Percentiles rank a stretch among this genome's conserved stretches.
Conservation (phyloP, 768 basidiomycete genomes). For the Amanita subjunquillea region DNA sequence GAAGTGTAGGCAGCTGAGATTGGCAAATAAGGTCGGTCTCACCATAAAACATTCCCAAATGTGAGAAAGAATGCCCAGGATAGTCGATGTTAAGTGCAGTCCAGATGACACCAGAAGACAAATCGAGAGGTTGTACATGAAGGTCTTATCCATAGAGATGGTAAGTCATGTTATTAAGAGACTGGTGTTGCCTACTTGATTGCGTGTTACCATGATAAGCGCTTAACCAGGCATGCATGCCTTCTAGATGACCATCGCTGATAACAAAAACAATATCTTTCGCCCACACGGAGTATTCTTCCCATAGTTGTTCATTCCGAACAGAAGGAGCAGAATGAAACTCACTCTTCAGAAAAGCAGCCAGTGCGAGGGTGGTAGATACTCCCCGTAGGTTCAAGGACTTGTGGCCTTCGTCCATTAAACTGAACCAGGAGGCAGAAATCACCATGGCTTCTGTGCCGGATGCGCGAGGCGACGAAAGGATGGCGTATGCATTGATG, state of each 20-base stretch:
- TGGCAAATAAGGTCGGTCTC: background rate
- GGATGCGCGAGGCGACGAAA: conserved; percentile 82
- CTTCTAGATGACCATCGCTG: conserved; percentile 81
- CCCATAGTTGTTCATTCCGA: background rate
- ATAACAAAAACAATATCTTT: conserved; percentile 89
- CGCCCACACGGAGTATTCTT: conserved; percentile 87
- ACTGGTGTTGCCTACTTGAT: conserved; percentile 35
- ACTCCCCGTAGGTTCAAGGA: conserved; percentile 78
- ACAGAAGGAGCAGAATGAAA: background rate
- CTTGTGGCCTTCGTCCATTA: conserved; percentile 43
- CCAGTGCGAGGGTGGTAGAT: conserved; percentile 78
- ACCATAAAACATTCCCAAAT: conserved; percentile 95
- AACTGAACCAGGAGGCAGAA: conserved; percentile 83
- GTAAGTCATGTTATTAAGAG: background rate
- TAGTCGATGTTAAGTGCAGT: conserved; percentile 92
- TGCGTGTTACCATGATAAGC: conserved; percentile 68
- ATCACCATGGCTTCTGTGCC: conserved; percentile 90
- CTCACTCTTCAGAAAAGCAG: conserved; percentile 73
- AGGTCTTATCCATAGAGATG: conserved; percentile 37
- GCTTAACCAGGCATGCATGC: conserved; percentile 87
- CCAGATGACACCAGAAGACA: conserved; percentile 88
- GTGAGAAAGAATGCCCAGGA: conserved; percentile 93
- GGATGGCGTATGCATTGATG: conserved; percentile 73
- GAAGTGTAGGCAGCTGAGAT: conserved; percentile 2
- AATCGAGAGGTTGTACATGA: conserved; percentile 44